Percentiles rank a stretch among this genome's conserved stretches.
Conservation (phyloP, 208 protist species). For the Trypanosoma conorhini region DNA sequence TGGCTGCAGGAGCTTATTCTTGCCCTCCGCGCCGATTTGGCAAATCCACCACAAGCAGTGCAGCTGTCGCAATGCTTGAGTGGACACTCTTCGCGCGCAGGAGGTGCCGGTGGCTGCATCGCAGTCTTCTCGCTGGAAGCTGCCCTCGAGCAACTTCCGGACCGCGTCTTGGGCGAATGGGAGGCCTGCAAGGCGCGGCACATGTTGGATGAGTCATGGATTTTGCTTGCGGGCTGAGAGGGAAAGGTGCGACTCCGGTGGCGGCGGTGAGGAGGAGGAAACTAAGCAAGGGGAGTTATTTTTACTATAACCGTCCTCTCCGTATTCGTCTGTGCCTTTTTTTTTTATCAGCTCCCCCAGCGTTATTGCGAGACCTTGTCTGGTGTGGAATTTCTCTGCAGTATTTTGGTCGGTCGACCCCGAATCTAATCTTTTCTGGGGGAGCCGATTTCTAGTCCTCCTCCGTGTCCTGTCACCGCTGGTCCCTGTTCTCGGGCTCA, state of each 20-base stretch:
- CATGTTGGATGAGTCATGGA: slow-evolving; percentile 46
- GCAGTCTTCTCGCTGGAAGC: slow-evolving; percentile 13
- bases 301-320: background rate
- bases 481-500: too few species aligned
- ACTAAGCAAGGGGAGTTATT: background rate
- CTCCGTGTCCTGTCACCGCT: too few species aligned
- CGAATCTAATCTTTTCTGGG: background rate
- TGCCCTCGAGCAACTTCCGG: slow-evolving; percentile 14
- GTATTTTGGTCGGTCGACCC: background rate
- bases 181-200: slow-evolving; percentile 35
- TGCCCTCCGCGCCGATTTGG: slow-evolving; percentile 40
- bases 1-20: slow-evolving; percentile 59
- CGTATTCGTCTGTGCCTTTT: background rate
- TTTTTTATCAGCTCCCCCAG: background rate
- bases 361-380: background rate
- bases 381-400: background rate
- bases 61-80: slow-evolving; percentile 21
- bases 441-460: background rate
- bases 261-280: background rate
- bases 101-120: background rate
- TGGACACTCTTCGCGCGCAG: background rate
- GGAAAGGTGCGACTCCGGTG: background rate
- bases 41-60: slow-evolving; percentile 33
- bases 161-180: slow-evolving; percentile 21
- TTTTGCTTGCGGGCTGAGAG: slow-evolving; percentile 32